These are phyloP conservation scores for Lachnellula cervina DNA, from an alignment of 2,329 filamentous ascomycete genomes.

Conservation along the genomic window DNA sequence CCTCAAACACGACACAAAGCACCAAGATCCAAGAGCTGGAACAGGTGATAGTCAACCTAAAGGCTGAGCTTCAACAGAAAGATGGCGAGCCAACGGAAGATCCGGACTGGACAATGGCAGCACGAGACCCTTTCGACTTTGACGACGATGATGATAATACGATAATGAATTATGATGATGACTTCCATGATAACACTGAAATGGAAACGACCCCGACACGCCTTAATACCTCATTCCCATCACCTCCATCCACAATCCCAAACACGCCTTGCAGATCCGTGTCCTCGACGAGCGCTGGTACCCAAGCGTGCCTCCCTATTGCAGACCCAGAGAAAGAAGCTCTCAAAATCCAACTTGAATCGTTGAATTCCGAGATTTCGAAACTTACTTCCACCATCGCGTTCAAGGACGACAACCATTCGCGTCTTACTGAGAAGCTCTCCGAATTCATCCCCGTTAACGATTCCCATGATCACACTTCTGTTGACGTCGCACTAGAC, in stretches of 20 bases:
- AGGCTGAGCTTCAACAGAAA: constrained; percentile 23
- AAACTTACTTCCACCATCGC: constrained; percentile 24
- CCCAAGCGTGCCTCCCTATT: constrained; percentile 17
- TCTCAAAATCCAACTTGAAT: constrained; percentile 23
- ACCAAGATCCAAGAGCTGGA: constrained; percentile 27
- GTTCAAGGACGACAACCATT: constrained; percentile 23
- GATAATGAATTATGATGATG: constrained; percentile 27
- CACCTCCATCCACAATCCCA: constrained; percentile 28
- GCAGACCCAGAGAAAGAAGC: constrained; percentile 22
- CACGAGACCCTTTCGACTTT: constrained; percentile 39
- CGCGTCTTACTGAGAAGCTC: constrained; percentile 27
- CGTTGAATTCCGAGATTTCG: constrained; percentile 22
- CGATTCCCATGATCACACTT: constrained; percentile 21
- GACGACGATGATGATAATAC: constrained; percentile 32
- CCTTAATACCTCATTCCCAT: constrained; percentile 28
- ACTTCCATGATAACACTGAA: constrained; percentile 18
- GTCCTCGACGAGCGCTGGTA: constrained; percentile 16
- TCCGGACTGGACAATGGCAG: constrained; percentile 47
- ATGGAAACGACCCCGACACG: constrained; percentile 26
- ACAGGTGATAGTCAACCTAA: constrained; percentile 23
- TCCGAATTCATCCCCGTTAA: constrained; percentile 23
- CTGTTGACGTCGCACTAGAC: constrained; percentile 29
- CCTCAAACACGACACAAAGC: constrained; percentile 14
- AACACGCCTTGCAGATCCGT: constrained; percentile 25
- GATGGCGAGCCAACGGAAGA: constrained; percentile 19